Evolutionary conservation across 2,329 filamentous ascomycete genomes (phyloP), one percentile per base, ranked within the genome.

Genomic region (Paracorniculantispora psalliotae): DNA sequence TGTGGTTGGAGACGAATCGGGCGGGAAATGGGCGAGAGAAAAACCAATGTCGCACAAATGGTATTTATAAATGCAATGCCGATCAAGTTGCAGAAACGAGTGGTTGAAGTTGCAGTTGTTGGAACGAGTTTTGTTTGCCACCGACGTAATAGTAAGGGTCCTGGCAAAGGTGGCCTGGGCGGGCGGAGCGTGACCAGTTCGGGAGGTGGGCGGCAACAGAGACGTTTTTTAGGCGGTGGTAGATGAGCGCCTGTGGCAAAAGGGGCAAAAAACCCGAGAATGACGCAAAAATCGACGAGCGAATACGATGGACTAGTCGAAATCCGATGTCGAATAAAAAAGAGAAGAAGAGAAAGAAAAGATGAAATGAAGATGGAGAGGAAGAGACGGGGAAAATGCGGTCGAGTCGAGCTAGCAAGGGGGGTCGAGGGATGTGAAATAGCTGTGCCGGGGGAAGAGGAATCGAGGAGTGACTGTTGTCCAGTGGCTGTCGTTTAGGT

Each of bases 81-180:
- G 17, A 17, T 41, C 17, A 35, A n/a, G 26, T 41, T 9, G 17
- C 25, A 19, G 7, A n/a, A 19, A n/a, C 19, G 28, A 25, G 21
- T 15, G 19, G 13, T 52, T 30, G 26, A 25, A 23, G n/a, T 54
- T 12, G 52, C 6, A 17, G 21, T 55, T 19, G 28, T 37, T 26
- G 37, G 51, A 12, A 19, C 23, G 52, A 30, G 15, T 30, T 23
- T 26, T 57, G 46, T 57, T 57, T 57, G 54, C 54, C 54, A 57
- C 54, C 54, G 46, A 57, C 54, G 54, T 57, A 57, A 57, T 57
- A n/a, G n/a, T n/a, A 30, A 57, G 54, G 54, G 54, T 57, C 54
- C 46, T 57, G 37, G 46, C 35, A 33, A 41, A 30, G 54, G 54
- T 23, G 35, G 54, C 44, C 44, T 28, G 53, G 53, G 43, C 53